These are phyloP conservation scores for Myrica gale DNA, from an alignment of 306 rosid genomes.

Conservation along the genomic window DNA sequence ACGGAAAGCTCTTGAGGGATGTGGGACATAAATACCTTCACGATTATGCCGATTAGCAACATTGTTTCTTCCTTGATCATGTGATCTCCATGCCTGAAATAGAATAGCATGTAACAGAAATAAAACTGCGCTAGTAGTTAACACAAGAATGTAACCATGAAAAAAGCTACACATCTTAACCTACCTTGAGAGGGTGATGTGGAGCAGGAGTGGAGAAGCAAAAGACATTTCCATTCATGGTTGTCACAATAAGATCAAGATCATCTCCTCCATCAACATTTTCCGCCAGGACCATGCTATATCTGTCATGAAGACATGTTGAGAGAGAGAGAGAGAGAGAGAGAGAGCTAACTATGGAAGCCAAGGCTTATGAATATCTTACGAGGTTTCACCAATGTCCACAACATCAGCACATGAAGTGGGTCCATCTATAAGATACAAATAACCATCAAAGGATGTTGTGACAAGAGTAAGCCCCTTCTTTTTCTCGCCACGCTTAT, in stretches of 20 bases:
- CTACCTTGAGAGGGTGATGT: slow-evolving; percentile 91
- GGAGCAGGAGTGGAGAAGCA: slow-evolving; percentile 93
- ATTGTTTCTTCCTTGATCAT: slow-evolving; percentile 84
- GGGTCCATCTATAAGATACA: slow-evolving; percentile 93
- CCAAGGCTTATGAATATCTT: slow-evolving; percentile 39
- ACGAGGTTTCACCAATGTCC: slow-evolving; percentile 99
- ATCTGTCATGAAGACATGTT: slow-evolving; percentile 52
- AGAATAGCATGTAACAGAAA: slow-evolving; percentile 17
- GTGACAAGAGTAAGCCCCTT: slow-evolving; percentile 91
- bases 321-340: slow-evolving; percentile 14
- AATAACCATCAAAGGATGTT: slow-evolving; percentile 90
- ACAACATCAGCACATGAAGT: slow-evolving; percentile 96
- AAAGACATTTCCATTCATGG: slow-evolving; percentile 97
- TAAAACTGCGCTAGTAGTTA: neutral
- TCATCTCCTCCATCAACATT: slow-evolving; percentile 99
- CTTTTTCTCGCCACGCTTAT: slow-evolving; percentile 66
- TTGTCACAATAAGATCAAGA: slow-evolving; percentile 87
- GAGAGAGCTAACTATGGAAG: slow-evolving; percentile 18
- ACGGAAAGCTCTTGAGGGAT: slow-evolving; percentile 86
- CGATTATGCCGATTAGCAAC: slow-evolving; percentile 65
- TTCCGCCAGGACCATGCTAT: slow-evolving; percentile 98
- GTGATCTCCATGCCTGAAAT: slow-evolving; percentile 76
- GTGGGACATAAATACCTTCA: slow-evolving; percentile 77
- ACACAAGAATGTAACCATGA: slow-evolving; percentile 17
- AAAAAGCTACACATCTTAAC: slow-evolving; percentile 33